A percentile compares a stretch with the other conserved stretches of the same genome.
Conservation (phyloP, 2,329 filamentous ascomycete genomes). For the Arachnomyces sp. region DNA sequence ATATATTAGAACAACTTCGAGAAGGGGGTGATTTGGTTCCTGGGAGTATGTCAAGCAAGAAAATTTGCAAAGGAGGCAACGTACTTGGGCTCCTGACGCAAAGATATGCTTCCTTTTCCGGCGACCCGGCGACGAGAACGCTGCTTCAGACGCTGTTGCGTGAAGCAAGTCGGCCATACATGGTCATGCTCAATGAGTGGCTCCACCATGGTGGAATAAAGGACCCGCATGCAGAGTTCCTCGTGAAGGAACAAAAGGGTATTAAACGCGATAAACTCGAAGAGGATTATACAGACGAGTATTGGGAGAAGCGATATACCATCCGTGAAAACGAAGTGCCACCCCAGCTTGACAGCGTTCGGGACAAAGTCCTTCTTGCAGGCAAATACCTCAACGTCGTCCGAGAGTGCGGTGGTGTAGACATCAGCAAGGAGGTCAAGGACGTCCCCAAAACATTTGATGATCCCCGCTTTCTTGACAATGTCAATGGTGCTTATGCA, state of each 20-base stretch:
- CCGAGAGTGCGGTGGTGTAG: conserved; percentile 89
- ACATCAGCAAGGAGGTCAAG: conserved; percentile 77
- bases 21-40: conserved; percentile 76
- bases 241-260: conserved; percentile 92
- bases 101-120: conserved; percentile 79
- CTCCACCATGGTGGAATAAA: conserved; percentile 91
- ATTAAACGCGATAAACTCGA: conserved; percentile 85
- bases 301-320: conserved; percentile 97
- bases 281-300: conserved; percentile 96
- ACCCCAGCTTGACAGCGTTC: conserved; percentile 80
- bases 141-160: conserved; percentile 73
- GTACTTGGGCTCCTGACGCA: conserved; percentile 83
- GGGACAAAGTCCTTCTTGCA: conserved; percentile 87
- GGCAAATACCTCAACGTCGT: conserved; percentile 98
- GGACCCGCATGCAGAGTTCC: conserved; percentile 86
- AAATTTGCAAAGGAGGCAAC: conserved; percentile 91
- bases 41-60: conserved; percentile 73
- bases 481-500: conserved; percentile 90
- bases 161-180: conserved; percentile 88
- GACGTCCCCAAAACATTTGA: conserved; percentile 91
- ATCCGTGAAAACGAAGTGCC: conserved; percentile 86
- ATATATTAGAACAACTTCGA: conserved; percentile 80
- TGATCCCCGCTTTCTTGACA: conserved; percentile 84
- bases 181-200: conserved; percentile 98
- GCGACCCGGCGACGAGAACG: conserved; percentile 77